Conservation (phyloP, 2,329 filamentous ascomycete species). For the Epichloe festucae region DNA sequence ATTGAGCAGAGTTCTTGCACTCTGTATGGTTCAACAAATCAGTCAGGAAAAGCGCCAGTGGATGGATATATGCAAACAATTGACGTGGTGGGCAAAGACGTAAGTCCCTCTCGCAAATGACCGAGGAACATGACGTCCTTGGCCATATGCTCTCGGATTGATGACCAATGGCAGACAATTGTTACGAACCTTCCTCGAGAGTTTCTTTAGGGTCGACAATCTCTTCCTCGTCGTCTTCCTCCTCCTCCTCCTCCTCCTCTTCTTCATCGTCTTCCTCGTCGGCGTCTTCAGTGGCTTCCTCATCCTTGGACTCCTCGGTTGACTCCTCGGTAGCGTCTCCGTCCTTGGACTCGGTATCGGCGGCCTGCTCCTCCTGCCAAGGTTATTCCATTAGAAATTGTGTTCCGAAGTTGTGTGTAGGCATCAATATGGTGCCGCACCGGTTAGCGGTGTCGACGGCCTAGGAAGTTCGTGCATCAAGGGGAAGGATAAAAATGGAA, state of each 20-base stretch:
- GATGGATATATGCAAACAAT: not conserved
- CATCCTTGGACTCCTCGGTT: slow-evolving; percentile 15
- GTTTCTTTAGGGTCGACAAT: slow-evolving; percentile 79
- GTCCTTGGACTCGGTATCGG: slow-evolving; percentile 43
- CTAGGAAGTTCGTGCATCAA: not conserved
- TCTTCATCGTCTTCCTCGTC: slow-evolving; percentile 37
- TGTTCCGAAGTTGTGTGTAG: not conserved
- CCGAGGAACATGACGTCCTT: not conserved
- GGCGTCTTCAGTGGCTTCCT: slow-evolving; percentile 28
- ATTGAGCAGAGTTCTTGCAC: slow-evolving; percentile 77
- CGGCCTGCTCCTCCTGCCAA: slow-evolving; percentile 24
- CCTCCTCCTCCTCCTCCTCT: slow-evolving; percentile 41
- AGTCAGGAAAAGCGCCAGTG: slow-evolving; percentile 9
- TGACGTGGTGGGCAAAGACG: not conserved
- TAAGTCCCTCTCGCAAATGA: not conserved
- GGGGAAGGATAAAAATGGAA: not conserved
- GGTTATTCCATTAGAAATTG: not conserved
- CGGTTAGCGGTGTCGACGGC: not conserved
- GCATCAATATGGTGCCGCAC: not conserved
- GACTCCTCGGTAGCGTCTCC: slow-evolving; percentile 12
- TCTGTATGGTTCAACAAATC: slow-evolving; percentile 42
- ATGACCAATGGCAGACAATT: not conserved
- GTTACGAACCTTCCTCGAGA: slow-evolving; percentile 74
- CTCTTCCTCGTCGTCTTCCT: slow-evolving; percentile 65
- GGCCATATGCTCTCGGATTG: not conserved